phyloP scores from a whole-genome alignment of 306 rosid species.

The barrel medic (Medicago truncatula) region MtrunA17r5.0-ANR NC_053047.1:14001501-14002000 shows the following conservation, averaged over 20 bases:
- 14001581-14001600: not conserved
- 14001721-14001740: too few relatives aligned
- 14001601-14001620: not conserved
- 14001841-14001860: slow-evolving; percentile 61
- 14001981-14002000: slow-evolving; percentile 78
- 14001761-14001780: not conserved
- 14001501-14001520: not conserved
- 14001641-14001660: not conserved
- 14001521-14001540: not conserved
- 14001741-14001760: not conserved
- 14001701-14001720: too few relatives aligned
- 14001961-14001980: slow-evolving; percentile 77
- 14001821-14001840: slow-evolving; percentile 17
- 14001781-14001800: not conserved
- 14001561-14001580: not conserved
- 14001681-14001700: not conserved
- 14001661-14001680: not conserved
- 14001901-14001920: slow-evolving; percentile 64
- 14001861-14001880: slow-evolving; percentile 68
- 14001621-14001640: not conserved
- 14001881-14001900: slow-evolving; percentile 74
- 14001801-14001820: not conserved
- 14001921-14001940: slow-evolving; percentile 89
- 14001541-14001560: not conserved
- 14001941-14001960: slow-evolving; percentile 76